Base-by-base conservation (phyloP, 768 basidiomycete species). In the Chlorophyllum brunneum region DNA sequence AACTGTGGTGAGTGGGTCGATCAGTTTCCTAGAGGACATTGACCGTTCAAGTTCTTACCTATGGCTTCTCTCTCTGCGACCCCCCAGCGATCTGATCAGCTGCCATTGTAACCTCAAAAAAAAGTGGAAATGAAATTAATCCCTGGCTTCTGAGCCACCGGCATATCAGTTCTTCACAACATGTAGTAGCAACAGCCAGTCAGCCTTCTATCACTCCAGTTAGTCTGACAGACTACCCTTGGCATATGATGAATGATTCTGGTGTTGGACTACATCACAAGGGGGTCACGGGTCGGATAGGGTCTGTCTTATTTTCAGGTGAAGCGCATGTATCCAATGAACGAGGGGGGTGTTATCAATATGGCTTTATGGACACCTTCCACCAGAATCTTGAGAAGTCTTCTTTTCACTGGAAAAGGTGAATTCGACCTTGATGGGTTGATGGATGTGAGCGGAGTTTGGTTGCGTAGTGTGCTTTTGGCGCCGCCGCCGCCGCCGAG, bases 351-450 rank as follows among this genome's bases (percentile, higher is more conserved):
- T 27, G 42, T 43, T 37, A 44, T 52, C 42, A 37, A 16, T 33
- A 51, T 18, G 31, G 7, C 30, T 39, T 37, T 39, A 39, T 29
- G 41, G 18, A 31, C 39, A 20, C 16, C 11, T 51, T 52, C 51
- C 51, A 52, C 51, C 51, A 52, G 51, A 52, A 52, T 37, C 41
- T 26, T 33, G 34, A 52, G 51, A 44, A 52, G 51, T 26, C 42
- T 29, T 43, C 33, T 29, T 29, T 44, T 22, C 38, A 31, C 41
- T 44, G 23, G n/a, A 44, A 42, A 52, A 27, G 34, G 23, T 16
- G 20, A 18, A 52, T 20, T 30, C 34, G 42, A 34, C 42, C 8
- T 26, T 39, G 48, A 49, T 49, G 38, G 48, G 37, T 24, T 52
- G 51, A 52, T 52, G 41, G 42, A 15, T 51, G 41, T 36, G 44